Base-by-base conservation (phyloP, 1,284 basidiomycete genomes). In the Naganishia cerealis region DNA sequence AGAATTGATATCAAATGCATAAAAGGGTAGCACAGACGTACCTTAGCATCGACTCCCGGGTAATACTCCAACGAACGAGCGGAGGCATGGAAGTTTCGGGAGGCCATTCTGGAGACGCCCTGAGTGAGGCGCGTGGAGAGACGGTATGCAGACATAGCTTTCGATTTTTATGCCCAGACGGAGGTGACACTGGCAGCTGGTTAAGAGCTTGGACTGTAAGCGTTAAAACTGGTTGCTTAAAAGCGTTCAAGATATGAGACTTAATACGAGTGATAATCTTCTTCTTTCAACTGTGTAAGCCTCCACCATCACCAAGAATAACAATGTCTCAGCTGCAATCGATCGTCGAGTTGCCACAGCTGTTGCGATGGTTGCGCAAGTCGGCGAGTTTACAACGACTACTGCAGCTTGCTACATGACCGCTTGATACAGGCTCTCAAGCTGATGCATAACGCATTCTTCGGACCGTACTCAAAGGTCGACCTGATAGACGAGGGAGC, bases 51-150 rank as follows among this genome's bases (percentile, higher is more conserved):
- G 21, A 66, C 68, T 29, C n/a, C 63, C 16, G 57, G 42, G 63
- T 69, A 69, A 26, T 57, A 66, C 16, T 59, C 57, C 56, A 66
- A 38, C 24, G 68, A n/a, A 29, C 68, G 63, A 54, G 50, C 57
- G 15, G 68, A 66, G 9, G 68, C 57, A 36, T 62, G 50, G 21
- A 69, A 65, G 39, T 46, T 59, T 43, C 67, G 67, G 18, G 55
- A 15, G 26, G 42, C 61, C 29, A 63, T 58, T 36, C 56, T 26
- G 26, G 55, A 38, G 56, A 48, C 21, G 46, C 29, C 57, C 21
- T 43, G 29, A 15, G 61, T 57, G 26, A 54, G 16, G 38, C 55
- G 43, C 6, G 62, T 21, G 24, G 67, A 42, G 9, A 29, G 52
- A 26, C 54, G 59, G 57, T 65, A 57, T 46, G 62, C 36, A n/a